Conservation (phyloP, 2,329 filamentous ascomycete genomes). For the Myriangium duriaei region DNA sequence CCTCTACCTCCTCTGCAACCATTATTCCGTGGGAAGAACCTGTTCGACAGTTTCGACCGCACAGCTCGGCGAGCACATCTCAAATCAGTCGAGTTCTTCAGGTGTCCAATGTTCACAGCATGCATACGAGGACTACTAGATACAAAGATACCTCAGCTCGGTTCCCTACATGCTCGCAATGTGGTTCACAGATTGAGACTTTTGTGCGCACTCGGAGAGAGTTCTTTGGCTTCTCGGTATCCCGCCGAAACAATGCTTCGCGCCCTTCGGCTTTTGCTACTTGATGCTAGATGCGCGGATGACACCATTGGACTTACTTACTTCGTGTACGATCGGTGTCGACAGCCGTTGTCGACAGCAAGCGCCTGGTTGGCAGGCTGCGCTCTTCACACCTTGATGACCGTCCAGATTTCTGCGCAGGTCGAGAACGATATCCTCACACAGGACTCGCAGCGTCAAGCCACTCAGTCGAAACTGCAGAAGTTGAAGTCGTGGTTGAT, state of each 20-base stretch:
- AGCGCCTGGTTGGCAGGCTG: constrained; percentile 74
- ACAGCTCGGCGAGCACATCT: constrained; percentile 62
- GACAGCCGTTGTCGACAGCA: constrained; percentile 47
- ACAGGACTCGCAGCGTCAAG: constrained; percentile 69
- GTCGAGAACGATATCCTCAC: constrained; percentile 53
- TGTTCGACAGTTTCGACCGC: constrained; percentile 62
- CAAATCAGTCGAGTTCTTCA: constrained; percentile 57
- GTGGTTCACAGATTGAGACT: constrained; percentile 77
- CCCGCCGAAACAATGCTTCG: constrained; percentile 83
- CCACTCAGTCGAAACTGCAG: constrained; percentile 63
- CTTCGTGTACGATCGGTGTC: constrained; percentile 64
- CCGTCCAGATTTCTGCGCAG: constrained; percentile 62
- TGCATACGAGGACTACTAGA: constrained; percentile 62
- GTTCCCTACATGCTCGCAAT: constrained; percentile 74
- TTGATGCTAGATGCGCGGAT: constrained; percentile 76
- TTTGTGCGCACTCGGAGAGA: constrained; percentile 60
- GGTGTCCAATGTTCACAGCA: constrained; percentile 27
- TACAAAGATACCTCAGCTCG: constrained; percentile 69
- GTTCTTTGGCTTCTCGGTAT: constrained; percentile 61
- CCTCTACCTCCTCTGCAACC: constrained; percentile 77
- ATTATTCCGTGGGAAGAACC: constrained; percentile 64
- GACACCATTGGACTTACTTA: constrained; percentile 78
- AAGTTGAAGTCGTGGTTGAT: constrained; percentile 70
- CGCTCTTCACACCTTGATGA: constrained; percentile 61
- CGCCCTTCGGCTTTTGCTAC: constrained; percentile 63